Conservation (phyloP, 2,329 filamentous ascomycete species). For the Fusarium sambucinum region DNA sequence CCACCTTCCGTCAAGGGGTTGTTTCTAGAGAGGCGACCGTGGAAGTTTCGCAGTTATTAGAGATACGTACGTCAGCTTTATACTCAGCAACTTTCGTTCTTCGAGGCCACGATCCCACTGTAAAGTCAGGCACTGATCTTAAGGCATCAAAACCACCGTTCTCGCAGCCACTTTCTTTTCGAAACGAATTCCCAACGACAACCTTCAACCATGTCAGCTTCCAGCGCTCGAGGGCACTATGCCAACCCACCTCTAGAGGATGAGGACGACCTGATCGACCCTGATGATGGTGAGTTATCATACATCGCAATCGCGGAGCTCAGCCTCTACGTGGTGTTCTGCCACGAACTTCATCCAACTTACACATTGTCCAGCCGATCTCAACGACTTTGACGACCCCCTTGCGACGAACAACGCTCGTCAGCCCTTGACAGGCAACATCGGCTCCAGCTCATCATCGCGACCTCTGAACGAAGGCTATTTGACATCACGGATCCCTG, state of each 20-base stretch:
- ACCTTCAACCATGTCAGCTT: constrained; percentile 58
- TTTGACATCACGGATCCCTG: constrained; percentile 88
- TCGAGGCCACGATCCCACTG: constrained; percentile 8
- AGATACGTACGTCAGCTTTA: constrained; percentile 49
- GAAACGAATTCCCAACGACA: not conserved
- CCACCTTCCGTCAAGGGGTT: constrained; percentile 43
- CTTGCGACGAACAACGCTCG: constrained; percentile 76
- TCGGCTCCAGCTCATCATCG: constrained; percentile 71
- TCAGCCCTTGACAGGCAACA: constrained; percentile 86
- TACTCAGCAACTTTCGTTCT: constrained; percentile 26
- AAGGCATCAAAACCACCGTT: not conserved
- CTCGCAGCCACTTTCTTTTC: not conserved
- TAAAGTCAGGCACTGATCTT: not conserved
- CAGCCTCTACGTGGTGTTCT: not conserved
- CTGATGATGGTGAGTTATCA: constrained; percentile 74
- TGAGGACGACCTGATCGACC: constrained; percentile 78
- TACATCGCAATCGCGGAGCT: not conserved
- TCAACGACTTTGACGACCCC: constrained; percentile 94
- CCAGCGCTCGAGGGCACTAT: constrained; percentile 67
- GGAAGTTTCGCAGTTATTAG: constrained; percentile 46
- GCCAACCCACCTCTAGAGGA: constrained; percentile 71
- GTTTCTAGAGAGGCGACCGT: constrained; percentile 48
- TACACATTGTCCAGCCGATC: constrained; percentile 70
- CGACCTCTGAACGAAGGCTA: constrained; percentile 78
- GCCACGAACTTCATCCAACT: constrained; percentile 16